Conservation (phyloP, 176 grass and related monocot species). For the Ananas comosus region DNA sequence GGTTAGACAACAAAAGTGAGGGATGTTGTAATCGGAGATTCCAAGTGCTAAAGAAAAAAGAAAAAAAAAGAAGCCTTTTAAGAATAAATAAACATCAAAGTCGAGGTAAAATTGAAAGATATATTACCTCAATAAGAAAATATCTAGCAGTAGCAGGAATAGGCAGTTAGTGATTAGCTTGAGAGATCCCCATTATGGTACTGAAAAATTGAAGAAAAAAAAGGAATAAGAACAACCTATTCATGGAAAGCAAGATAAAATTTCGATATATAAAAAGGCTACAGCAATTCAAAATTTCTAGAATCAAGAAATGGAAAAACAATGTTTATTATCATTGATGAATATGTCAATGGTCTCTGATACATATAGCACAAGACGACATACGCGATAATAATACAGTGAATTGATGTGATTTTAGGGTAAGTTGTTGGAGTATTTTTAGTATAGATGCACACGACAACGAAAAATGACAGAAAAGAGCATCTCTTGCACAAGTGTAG, state of each 20-base stretch:
- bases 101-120: neutral
- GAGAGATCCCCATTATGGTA: constrained; percentile 67
- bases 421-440: too few species aligned
- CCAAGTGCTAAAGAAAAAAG: neutral
- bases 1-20: too few species aligned
- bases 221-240: neutral
- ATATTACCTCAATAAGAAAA: neutral
- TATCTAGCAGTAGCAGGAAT: neutral
- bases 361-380: too few species aligned
- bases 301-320: neutral
- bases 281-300: neutral
- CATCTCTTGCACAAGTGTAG: too few species aligned
- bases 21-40: too few species aligned
- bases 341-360: too few species aligned
- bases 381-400: too few species aligned
- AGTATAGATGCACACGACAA: too few species aligned
- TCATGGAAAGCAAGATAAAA: neutral
- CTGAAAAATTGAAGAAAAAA: constrained; percentile 19
- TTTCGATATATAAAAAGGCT: neutral
- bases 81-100: neutral
- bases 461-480: too few species aligned
- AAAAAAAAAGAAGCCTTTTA: neutral
- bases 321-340: too few species aligned
- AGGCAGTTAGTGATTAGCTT: constrained; percentile 24
- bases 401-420: too few species aligned